Conservation (phyloP, 2,329 filamentous ascomycete genomes). For the Zasmidium cellare region DNA sequence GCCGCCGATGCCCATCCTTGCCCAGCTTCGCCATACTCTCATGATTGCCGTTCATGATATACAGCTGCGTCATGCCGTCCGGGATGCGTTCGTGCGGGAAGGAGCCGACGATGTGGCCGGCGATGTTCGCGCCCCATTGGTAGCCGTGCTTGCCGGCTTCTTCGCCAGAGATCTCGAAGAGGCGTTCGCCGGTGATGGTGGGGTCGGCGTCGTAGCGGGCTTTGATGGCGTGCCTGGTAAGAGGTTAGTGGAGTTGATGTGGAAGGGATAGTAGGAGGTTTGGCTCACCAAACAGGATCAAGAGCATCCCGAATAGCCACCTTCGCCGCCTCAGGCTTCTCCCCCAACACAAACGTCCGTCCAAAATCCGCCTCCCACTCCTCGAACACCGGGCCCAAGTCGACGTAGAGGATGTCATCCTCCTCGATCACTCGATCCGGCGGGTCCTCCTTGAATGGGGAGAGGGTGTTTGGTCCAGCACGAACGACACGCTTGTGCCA, state of each 20-base stretch:
- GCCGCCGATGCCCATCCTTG: constrained; percentile 44
- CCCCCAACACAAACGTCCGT: constrained; percentile 53
- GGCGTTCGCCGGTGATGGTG: constrained; percentile 50
- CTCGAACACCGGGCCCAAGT: constrained; percentile 55
- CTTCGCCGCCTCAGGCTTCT: constrained; percentile 44
- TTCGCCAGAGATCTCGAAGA: constrained; percentile 47
- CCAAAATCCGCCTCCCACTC: constrained; percentile 57
- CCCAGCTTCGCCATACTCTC: constrained; percentile 43
- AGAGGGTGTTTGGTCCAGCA: constrained; percentile 52
- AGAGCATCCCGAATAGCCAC: constrained; percentile 47
- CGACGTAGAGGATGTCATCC: constrained; percentile 55
- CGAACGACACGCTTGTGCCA: constrained; percentile 57
- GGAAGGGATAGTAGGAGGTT: too few relatives aligned
- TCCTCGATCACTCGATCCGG: constrained; percentile 49
- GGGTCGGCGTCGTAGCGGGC: constrained; percentile 39
- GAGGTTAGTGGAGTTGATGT: too few relatives aligned
- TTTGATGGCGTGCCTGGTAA: constrained; percentile 39
- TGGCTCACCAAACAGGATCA: constrained; percentile 44
- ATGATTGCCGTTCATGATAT: constrained; percentile 48
- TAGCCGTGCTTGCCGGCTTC: constrained; percentile 39
- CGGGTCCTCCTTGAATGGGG: constrained; percentile 51
- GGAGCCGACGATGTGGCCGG: constrained; percentile 53
- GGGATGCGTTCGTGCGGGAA: constrained; percentile 55
- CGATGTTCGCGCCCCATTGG: constrained; percentile 46
- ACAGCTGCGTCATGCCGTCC: constrained; percentile 46